Conservation (phyloP, 192 early-diverging fungal genomes). For the Oehlia diaphana region DNA sequence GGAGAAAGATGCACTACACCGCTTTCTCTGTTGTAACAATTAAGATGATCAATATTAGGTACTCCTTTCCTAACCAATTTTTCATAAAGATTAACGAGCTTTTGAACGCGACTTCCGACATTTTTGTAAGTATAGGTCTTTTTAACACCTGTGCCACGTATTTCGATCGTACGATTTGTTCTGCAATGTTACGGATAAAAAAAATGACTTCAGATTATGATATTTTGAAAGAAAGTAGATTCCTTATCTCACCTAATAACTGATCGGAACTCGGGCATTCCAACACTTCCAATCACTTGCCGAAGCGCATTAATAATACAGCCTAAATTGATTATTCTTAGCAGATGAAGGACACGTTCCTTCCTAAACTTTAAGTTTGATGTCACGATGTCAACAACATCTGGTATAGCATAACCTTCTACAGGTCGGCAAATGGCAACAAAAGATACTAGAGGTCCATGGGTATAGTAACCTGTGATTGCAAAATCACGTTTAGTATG, state of each 20-base stretch:
- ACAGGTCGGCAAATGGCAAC: constrained; percentile 2
- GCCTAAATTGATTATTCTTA: neutral
- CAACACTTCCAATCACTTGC: neutral
- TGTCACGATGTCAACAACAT: neutral
- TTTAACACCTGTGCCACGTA: constrained; percentile 8
- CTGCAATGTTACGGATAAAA: neutral
- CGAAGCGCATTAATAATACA: neutral
- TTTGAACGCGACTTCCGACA: neutral
- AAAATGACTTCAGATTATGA: neutral
- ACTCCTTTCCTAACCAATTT: neutral
- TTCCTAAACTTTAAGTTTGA: neutral
- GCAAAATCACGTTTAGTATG: neutral
- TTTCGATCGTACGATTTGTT: neutral
- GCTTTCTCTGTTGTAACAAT: neutral
- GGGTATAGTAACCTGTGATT: neutral
- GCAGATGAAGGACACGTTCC: neutral
- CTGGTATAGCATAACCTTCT: neutral
- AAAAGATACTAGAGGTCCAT: neutral
- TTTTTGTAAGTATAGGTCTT: neutral
- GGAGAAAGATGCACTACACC: neutral
- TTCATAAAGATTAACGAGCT: neutral
- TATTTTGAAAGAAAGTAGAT: neutral
- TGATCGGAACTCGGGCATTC: neutral
- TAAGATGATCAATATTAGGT: constrained; percentile 17
- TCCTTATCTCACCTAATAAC: neutral